Base-by-base conservation (phyloP, 2,329 filamentous ascomycete species). In the Botrytis tulipae region DNA sequence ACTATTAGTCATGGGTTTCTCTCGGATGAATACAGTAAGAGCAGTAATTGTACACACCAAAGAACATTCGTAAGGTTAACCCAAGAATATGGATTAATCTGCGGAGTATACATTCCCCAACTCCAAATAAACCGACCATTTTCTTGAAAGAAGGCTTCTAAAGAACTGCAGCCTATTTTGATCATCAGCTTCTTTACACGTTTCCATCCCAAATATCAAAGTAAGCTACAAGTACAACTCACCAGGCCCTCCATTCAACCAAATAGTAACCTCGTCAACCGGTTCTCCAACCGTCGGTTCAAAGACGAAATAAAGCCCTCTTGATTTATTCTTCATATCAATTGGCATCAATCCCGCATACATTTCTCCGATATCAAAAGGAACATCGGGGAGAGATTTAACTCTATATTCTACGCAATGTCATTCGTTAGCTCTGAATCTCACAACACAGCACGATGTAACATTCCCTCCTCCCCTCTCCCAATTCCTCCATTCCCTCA, bases 261-360 rank as follows among this genome's bases (percentile, higher is more conserved):
- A 87, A 42, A 86, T 84, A 0, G 83, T 84, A 65, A 88, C 83
- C 76, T 87, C 86, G 42, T 79, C 77, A 0, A 84, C 84, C 69
- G 82, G 80, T 10, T 82, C 80, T 73, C 86, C 86, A 46, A 79
- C 80, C 0, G 85, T 85, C 3, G 86, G 86, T 74, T 86, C 86
- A 80, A 86, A 88, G 82, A 86, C 86, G 77, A 87, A 87, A 78
- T 84, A 87, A 6, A 86, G 80, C 74, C 84, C 79, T 63, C 76
- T 54, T 1, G 82, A 80, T 0, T 83, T 82, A 59, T 85, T 83
- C 70, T 87, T 84, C 35, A 82, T 75, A 74, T 77, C 80, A 75
- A 90, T 88, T 14, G 88, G 87, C 10, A 90, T 80, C 6, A 87
- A 80, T 8, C 78, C 78, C 2, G 78, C 66, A 60, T 80, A 79